Percentiles rank a stretch among this genome's conserved stretches.
Evolutionary conservation across 768 basidiomycete genomes (phyloP).

Genomic region (Hysterangium stoloniferum): DNA sequence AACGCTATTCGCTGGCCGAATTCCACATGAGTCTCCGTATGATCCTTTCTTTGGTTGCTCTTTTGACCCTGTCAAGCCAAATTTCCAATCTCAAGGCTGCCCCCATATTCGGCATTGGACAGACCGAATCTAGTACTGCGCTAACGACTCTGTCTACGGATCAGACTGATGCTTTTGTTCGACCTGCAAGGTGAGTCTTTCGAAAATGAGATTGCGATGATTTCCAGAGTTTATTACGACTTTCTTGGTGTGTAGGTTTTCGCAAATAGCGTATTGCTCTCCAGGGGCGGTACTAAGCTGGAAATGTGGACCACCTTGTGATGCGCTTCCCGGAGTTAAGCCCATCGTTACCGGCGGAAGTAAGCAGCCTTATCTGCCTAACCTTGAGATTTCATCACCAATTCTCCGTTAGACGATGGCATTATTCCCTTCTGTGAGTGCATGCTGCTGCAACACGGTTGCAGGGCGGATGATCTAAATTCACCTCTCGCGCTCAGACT

Average conservation of each 20-base stretch:
- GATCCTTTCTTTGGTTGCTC: too few species aligned
- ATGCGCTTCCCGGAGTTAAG: conserved; percentile 21
- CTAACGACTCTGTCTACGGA: neutral
- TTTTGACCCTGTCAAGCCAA: too few species aligned
- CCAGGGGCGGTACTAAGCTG: conserved; percentile 24
- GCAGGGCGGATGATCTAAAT: neutral
- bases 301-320: conserved; percentile 30
- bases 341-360: conserved; percentile 27
- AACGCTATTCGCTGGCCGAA: too few species aligned
- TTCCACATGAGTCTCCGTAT: too few species aligned
- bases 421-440: conserved; percentile 20
- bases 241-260: conserved; percentile 19
- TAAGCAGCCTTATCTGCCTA: neutral
- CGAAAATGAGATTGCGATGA: neutral
- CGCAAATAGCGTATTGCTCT: conserved; percentile 32
- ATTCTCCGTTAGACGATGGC: conserved; percentile 17
- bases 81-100: too few species aligned
- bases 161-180: neutral
- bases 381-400: neutral
- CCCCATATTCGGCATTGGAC: neutral
- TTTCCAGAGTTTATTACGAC: too few species aligned
- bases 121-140: neutral
- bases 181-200: neutral
- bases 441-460: too few species aligned
- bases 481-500: conserved; percentile 17